Evolutionary conservation across 345 rosid genomes (phyloP).

Genomic region (Rhodomyrtus tomentosa): DNA sequence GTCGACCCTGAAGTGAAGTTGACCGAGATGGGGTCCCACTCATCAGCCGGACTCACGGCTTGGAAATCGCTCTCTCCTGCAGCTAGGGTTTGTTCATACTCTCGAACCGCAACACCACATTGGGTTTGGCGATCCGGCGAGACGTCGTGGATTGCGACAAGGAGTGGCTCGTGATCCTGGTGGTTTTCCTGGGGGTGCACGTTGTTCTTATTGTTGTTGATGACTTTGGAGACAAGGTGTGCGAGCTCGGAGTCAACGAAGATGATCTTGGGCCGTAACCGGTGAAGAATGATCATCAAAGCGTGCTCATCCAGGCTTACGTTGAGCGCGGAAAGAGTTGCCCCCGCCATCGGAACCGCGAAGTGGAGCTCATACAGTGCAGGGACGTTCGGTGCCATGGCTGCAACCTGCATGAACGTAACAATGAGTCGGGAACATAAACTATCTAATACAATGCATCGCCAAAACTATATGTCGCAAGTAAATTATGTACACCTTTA

Average conservation of each 20-base stretch:
- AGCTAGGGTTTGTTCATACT: slow-evolving; percentile 19
- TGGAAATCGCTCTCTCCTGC: slow-evolving; percentile 16
- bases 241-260: slow-evolving; percentile 28
- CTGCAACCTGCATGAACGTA: slow-evolving; percentile 24
- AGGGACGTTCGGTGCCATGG: slow-evolving; percentile 51
- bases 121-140: not conserved
- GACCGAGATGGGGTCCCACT: slow-evolving; percentile 43
- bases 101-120: not conserved
- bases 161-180: slow-evolving; percentile 2
- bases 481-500: not conserved
- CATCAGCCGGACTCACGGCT: slow-evolving; percentile 13
- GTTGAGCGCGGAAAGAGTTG: slow-evolving; percentile 31
- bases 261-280: slow-evolving; percentile 20
- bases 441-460: not conserved
- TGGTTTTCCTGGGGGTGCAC: not conserved
- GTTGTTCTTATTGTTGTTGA: not conserved
- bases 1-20: slow-evolving; percentile 53
- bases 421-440: not conserved
- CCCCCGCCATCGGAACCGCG: slow-evolving; percentile 58
- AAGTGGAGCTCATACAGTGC: slow-evolving; percentile 48
- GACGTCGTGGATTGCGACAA: slow-evolving; percentile 17
- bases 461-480: not conserved
- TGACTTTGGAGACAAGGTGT: slow-evolving; percentile 7
- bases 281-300: slow-evolving; percentile 13
- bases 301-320: slow-evolving; percentile 17